Evolutionary conservation across 164 flowering plant species (phyloP).

Genomic region (Macadamia integrifolia): DNA sequence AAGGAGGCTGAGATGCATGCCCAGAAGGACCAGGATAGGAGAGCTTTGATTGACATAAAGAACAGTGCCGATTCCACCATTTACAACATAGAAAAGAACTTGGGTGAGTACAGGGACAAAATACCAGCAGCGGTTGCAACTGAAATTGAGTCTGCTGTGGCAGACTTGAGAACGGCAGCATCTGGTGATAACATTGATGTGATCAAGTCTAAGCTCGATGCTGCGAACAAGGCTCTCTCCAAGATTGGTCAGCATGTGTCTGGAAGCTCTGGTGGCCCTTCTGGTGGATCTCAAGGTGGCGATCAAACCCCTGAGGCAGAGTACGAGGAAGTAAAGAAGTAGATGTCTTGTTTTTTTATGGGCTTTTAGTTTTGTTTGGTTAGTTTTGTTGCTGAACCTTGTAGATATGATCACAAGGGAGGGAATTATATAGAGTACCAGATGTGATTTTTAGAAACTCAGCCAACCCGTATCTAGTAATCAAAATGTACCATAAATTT

Average conservation of each 20-base stretch:
- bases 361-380: no score
- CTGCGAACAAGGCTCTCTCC: constrained; percentile 63
- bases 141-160: constrained; percentile 56
- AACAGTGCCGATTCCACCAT: constrained; percentile 66
- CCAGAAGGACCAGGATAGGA: constrained; percentile 62
- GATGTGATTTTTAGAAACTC: no score
- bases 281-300: constrained; percentile 42
- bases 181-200: constrained; percentile 41
- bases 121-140: constrained; percentile 48
- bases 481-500: no score
- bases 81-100: constrained; percentile 69
- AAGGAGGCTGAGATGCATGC: constrained; percentile 70
- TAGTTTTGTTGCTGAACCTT: no score
- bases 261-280: constrained; percentile 34
- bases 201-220: constrained; percentile 61
- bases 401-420: no score
- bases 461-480: no score
- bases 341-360: not conserved
- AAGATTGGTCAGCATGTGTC: constrained; percentile 77
- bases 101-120: constrained; percentile 67
- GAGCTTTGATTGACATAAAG: constrained; percentile 49
- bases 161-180: constrained; percentile 49
- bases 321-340: constrained; percentile 72
- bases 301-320: constrained; percentile 68
- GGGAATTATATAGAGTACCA: no score